Base-by-base conservation (phyloP, 441 rosid genomes). In the Adansonia rubrostipa region DNA sequence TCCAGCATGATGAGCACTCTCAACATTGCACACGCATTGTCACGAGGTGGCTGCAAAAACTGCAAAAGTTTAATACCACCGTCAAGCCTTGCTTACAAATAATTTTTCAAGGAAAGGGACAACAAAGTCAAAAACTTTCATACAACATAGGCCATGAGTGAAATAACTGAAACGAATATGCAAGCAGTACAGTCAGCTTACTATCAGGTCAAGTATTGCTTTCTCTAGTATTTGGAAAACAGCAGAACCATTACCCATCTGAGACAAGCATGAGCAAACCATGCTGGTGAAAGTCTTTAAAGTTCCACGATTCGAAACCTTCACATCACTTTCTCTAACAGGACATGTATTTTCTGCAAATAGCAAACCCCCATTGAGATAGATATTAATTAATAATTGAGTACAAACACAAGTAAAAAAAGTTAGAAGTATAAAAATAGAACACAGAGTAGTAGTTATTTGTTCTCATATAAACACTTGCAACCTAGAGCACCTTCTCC, bases 11-110 rank as follows among this genome's bases (percentile, higher is more conserved):
- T 73, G 53, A 96, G 91, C 78, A 94, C 79, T 82, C 93, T 87
- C 74, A 94, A 93, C 88, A 94, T 80, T 68, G 93, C 94, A 86
- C 93, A 89, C 9, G 87, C 88, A 80, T 94, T 94, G 68, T 87
- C 96, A 17, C 92, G 63, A 56, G 83, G 82, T 74, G 84, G 96
- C 80, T 83, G 85, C 70, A 78, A 78, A 57, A 76, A 80, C 98
- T 93, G 87, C 48, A 81, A 83, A 28, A 83, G 44, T 81, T 84
- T 36, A 36, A 4, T 58, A 42, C 54, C 63, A 67, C 20, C 19
- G 17, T 74, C 47, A 75, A 47, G 58, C 15, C 44, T 14, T 6
- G 9, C 50, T 50, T 28, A 22, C 60, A 75, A 63, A 50, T 3
- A 65, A n/a, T 28, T 22, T 20, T 36, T 36, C 40, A 17, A 20